Percentiles rank a stretch among this genome's conserved stretches.
Conservation (phyloP, 108 stramenopile genomes). For the Stephanodiscus triporus region DNA sequence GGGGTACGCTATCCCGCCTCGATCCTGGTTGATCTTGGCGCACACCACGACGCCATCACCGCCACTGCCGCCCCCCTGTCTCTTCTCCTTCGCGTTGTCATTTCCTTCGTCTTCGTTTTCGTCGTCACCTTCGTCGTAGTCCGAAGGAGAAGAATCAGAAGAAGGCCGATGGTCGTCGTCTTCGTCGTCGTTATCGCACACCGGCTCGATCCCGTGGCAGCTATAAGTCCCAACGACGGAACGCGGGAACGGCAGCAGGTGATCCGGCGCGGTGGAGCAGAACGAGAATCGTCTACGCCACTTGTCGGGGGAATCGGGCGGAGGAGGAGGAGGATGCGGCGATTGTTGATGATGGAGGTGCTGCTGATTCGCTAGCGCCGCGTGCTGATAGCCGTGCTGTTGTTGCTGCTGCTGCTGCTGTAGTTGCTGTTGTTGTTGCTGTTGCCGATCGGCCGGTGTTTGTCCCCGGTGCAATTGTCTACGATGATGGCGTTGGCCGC, state of each 20-base stretch:
- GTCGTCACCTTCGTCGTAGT: slow-evolving; percentile 49
- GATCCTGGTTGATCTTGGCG: slow-evolving; percentile 97
- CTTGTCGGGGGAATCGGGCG: slow-evolving; percentile 25
- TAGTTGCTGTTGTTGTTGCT: neutral
- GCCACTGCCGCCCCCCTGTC: neutral
- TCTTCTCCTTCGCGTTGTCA: slow-evolving; percentile 21
- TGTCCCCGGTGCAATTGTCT: too few species aligned
- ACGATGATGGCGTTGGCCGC: slow-evolving; percentile 4
- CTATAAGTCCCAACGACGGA: slow-evolving; percentile 85
- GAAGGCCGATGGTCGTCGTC: slow-evolving; percentile 4
- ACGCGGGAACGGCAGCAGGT: slow-evolving; percentile 65
- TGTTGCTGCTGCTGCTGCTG: too few species aligned
- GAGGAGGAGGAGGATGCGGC: neutral
- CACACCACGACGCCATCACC: slow-evolving; percentile 1
- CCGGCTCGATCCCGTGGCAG: slow-evolving; percentile 97
- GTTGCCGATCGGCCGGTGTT: slow-evolving; percentile 15
- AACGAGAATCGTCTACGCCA: slow-evolving; percentile 52
- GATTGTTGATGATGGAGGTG: neutral
- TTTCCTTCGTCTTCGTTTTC: neutral
- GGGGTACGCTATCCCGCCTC: slow-evolving; percentile 92
- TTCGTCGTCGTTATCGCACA: slow-evolving; percentile 64
- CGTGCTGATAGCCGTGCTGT: too few species aligned
- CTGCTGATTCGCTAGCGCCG: too few species aligned
- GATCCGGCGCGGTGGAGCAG: slow-evolving; percentile 30
- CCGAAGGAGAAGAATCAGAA: neutral